Conservation (phyloP, 768 basidiomycete genomes). For the Leucosporidium creatinivorum region DNA sequence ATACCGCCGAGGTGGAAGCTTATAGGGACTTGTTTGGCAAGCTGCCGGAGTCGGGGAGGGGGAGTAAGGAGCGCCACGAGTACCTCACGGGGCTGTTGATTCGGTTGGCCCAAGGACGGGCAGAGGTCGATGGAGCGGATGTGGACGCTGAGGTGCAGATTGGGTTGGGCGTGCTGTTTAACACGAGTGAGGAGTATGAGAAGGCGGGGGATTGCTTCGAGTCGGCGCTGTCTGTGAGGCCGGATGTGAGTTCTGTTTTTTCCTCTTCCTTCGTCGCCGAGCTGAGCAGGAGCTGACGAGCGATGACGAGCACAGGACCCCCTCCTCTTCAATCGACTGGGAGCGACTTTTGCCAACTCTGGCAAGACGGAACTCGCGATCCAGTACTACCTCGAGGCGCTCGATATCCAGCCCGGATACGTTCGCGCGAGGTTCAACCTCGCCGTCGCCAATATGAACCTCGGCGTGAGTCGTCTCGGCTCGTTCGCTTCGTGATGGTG, state of each 20-base stretch:
- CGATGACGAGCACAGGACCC: slow-evolving; percentile 80
- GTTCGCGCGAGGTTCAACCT: slow-evolving; percentile 58
- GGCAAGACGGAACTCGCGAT: slow-evolving; percentile 69
- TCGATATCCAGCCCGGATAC: slow-evolving; percentile 80
- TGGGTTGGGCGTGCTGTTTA: slow-evolving; percentile 84
- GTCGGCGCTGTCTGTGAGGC: slow-evolving; percentile 76
- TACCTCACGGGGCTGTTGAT: slow-evolving; percentile 70
- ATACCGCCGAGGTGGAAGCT: slow-evolving; percentile 41
- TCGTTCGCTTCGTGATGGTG: neutral
- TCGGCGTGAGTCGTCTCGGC: slow-evolving; percentile 14
- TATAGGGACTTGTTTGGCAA: slow-evolving; percentile 23
- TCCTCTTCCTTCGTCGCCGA: neutral
- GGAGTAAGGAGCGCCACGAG: slow-evolving; percentile 36
- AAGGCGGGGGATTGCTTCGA: slow-evolving; percentile 93
- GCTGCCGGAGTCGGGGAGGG: slow-evolving; percentile 20
- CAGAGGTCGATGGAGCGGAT: slow-evolving; percentile 41
- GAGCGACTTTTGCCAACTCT: slow-evolving; percentile 85
- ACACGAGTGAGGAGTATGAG: slow-evolving; percentile 82
- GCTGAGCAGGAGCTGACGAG: too few relatives aligned
- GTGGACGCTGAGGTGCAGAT: slow-evolving; percentile 94
- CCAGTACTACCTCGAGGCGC: slow-evolving; percentile 73
- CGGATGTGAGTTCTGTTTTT: slow-evolving; percentile 55
- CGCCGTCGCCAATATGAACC: slow-evolving; percentile 30
- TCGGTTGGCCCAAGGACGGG: slow-evolving; percentile 57
- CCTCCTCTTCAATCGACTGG: slow-evolving; percentile 84